Conservation (phyloP, 306 rosid species). For the Lathyrus sativus region DNA sequence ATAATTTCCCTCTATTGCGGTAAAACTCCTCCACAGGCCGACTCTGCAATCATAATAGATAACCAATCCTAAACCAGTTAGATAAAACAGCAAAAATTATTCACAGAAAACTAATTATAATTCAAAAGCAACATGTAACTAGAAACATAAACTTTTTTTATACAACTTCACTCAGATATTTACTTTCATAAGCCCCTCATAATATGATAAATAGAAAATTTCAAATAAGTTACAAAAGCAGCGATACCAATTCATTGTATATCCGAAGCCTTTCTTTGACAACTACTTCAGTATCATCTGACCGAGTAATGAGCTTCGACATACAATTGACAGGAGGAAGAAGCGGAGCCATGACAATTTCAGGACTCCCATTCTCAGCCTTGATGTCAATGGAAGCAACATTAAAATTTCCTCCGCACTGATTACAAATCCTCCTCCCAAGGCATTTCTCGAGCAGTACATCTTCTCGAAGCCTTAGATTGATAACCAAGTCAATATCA, state of each 20-base stretch:
- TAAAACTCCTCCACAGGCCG: conserved; percentile 86
- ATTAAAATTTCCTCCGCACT: conserved; percentile 84
- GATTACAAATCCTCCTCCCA: conserved; percentile 83
- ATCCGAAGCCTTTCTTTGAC: conserved; percentile 82
- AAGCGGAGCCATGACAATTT: conserved; percentile 85
- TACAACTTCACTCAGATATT: neutral
- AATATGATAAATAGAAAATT: no score
- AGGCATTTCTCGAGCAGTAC: conserved; percentile 89
- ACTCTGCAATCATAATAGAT: conserved; percentile 57
- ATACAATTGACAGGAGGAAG: conserved; percentile 87
- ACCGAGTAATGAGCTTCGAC: conserved; percentile 78
- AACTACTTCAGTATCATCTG: conserved; percentile 80
- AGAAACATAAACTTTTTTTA: conserved; percentile 23
- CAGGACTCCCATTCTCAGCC: conserved; percentile 72
- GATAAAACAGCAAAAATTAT: neutral
- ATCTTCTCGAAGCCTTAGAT: conserved; percentile 88
- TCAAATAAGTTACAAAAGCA: conserved; percentile 18
- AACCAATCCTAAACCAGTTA: conserved; percentile 21
- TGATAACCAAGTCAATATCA: conserved; percentile 87
- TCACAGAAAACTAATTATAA: conserved; percentile 11
- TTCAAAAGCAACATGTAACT: conserved; percentile 6
- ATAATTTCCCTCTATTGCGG: conserved; percentile 67
- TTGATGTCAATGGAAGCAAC: conserved; percentile 76
- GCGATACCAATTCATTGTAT: conserved; percentile 75
- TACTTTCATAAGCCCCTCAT: no score